Percentiles rank a stretch among this genome's conserved stretches.
Evolutionary conservation across 345 rosid species (phyloP).

Genomic region (Eutrema heterophyllum): DNA sequence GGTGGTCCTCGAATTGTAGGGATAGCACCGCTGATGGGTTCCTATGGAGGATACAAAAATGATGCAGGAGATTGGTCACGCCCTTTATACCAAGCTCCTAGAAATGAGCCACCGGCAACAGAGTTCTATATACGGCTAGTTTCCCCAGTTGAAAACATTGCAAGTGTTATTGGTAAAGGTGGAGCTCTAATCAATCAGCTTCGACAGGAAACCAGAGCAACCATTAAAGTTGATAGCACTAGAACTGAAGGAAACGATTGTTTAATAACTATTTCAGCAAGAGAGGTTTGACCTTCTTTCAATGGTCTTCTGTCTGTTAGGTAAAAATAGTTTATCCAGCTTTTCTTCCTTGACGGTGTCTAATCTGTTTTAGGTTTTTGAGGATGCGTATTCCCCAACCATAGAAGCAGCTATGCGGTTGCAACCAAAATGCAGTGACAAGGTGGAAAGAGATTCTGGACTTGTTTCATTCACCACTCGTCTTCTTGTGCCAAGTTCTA

Average conservation of each 20-base stretch:
- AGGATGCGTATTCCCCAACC: constrained; percentile 78
- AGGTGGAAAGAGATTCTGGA: constrained; percentile 92
- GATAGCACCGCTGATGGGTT: constrained; percentile 65
- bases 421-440: constrained; percentile 94
- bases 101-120: constrained; percentile 66
- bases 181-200: constrained; percentile 88
- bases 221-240: constrained; percentile 86
- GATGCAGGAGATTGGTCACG: constrained; percentile 82
- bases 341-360: constrained; percentile 7
- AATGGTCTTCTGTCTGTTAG: neutral
- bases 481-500: constrained; percentile 81
- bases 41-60: constrained; percentile 79
- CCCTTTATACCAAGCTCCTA: constrained; percentile 68
- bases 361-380: constrained; percentile 50
- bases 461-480: constrained; percentile 85
- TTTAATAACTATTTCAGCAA: constrained; percentile 73
- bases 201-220: constrained; percentile 85
- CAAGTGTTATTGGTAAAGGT: constrained; percentile 95
- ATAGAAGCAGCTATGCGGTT: constrained; percentile 86
- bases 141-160: constrained; percentile 76
- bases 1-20: constrained; percentile 71
- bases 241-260: constrained; percentile 85
- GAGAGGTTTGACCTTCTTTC: constrained; percentile 58
- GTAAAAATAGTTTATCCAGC: neutral
- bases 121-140: constrained; percentile 80